Percentiles rank a stretch among this genome's conserved stretches.
Conservation (phyloP, 176 grass and related monocot species). For the Aegilops speltoides region DNA sequence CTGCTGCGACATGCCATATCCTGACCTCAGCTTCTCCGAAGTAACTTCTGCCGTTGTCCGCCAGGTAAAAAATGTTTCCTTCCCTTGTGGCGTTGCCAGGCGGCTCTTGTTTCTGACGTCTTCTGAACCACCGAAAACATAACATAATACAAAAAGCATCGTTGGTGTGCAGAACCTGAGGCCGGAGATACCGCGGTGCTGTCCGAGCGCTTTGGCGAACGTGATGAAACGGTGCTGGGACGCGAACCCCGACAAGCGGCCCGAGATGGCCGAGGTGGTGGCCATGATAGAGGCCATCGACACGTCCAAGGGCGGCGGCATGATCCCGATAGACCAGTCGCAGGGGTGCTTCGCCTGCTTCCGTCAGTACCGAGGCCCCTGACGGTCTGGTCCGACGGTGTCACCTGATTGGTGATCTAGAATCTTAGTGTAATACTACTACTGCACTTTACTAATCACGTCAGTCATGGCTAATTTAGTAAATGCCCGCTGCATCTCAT, state of each 20-base stretch:
- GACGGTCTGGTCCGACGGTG: background rate
- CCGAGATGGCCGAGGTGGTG: slow-evolving; percentile 90
- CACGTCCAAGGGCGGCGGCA: slow-evolving; percentile 97
- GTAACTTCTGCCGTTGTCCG: slow-evolving; percentile 96
- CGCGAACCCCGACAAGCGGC: slow-evolving; percentile 84
- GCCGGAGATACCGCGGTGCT: slow-evolving; percentile 97
- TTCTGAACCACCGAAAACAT: background rate
- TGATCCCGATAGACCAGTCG: slow-evolving; percentile 73
- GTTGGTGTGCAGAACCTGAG: slow-evolving; percentile 73
- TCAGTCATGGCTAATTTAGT: slow-evolving; percentile 29
- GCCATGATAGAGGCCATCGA: slow-evolving; percentile 93
- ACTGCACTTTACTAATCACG: slow-evolving; percentile 18
- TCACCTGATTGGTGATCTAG: background rate
- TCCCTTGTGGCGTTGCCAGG: background rate
- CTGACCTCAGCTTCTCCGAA: slow-evolving; percentile 95
- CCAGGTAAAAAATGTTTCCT: slow-evolving; percentile 51
- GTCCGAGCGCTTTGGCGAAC: slow-evolving; percentile 76
- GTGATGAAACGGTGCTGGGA: slow-evolving; percentile 99
- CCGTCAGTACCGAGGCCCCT: slow-evolving; percentile 67
- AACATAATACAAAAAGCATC: background rate
- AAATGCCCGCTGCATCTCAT: background rate
- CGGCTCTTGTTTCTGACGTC: background rate
- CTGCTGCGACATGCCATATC: slow-evolving; percentile 99
- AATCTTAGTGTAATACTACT: slow-evolving; percentile 35
- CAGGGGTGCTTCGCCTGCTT: slow-evolving; percentile 87